Percentiles rank a stretch among this genome's conserved stretches.
These are phyloP conservation scores for Phragmites australis DNA, from an alignment of 176 grass and related monocot species.

Conservation along the genomic window DNA sequence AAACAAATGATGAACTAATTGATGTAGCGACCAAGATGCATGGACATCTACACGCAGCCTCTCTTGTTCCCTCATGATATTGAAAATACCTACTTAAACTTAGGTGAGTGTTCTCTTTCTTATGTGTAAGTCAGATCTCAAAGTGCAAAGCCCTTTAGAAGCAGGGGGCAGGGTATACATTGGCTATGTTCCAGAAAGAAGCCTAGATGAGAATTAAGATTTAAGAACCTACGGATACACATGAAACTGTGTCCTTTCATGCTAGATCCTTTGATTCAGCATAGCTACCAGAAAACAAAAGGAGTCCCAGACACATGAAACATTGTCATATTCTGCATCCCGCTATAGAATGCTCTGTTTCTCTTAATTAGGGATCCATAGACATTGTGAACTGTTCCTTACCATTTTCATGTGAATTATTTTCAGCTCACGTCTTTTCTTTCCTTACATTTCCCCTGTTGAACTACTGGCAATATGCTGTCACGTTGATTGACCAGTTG, in stretches of 20 bases:
- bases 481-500: too few relatives aligned
- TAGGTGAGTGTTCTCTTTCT: not conserved
- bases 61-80: not conserved
- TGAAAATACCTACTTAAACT: not conserved
- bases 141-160: not conserved
- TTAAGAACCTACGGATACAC: not conserved
- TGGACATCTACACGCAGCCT: not conserved
- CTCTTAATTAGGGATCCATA: too few relatives aligned
- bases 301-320: not conserved
- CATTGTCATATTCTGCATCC: too few relatives aligned
- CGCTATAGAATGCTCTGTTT: too few relatives aligned
- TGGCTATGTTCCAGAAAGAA: not conserved
- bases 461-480: too few relatives aligned
- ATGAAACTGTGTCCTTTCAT: not conserved
- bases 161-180: not conserved
- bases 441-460: too few relatives aligned
- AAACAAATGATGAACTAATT: not conserved
- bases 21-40: not conserved
- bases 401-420: too few relatives aligned
- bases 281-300: not conserved
- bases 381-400: too few relatives aligned
- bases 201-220: not conserved
- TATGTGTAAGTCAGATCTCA: not conserved
- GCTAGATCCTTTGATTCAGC: not conserved
- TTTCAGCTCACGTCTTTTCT: too few relatives aligned